These are phyloP conservation scores for Metschnikowia borealis DNA, from an alignment of 805 yeast species.

Conservation along the genomic window DNA sequence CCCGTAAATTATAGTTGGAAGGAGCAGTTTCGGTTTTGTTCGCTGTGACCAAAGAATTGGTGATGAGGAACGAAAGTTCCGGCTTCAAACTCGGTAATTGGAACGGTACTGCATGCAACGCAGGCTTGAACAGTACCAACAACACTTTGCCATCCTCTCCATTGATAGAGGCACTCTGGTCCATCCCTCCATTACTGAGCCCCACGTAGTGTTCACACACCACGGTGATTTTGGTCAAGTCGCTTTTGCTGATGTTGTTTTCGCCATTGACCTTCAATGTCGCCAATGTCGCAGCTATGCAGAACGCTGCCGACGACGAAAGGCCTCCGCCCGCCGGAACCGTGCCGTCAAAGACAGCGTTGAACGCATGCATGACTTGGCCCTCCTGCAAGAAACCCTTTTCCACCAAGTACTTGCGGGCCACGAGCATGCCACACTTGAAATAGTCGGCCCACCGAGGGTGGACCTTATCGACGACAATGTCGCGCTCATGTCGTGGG, in stretches of 20 bases:
- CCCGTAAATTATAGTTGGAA: conserved; percentile 62
- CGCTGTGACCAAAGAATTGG: conserved; percentile 59
- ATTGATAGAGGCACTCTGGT: conserved; percentile 67
- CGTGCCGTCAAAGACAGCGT: conserved; percentile 54
- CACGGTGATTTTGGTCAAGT: conserved; percentile 56
- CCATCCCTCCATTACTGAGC: conserved; percentile 78
- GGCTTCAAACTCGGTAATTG: conserved; percentile 47
- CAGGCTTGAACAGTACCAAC: conserved; percentile 58
- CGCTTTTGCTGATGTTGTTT: conserved; percentile 41
- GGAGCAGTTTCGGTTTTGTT: conserved; percentile 72
- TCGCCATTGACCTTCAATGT: conserved; percentile 52
- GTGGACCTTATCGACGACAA: conserved; percentile 45
- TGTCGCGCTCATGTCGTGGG: conserved; percentile 34
- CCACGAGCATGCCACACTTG: conserved; percentile 61
- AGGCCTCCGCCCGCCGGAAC: conserved; percentile 74
- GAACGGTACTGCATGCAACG: conserved; percentile 51
- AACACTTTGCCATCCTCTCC: conserved; percentile 58
- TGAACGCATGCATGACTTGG: conserved; percentile 42
- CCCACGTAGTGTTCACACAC: conserved; percentile 70
- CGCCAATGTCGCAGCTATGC: conserved; percentile 59
- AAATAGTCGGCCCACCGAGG: conserved; percentile 68
- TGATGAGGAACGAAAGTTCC: conserved; percentile 50
- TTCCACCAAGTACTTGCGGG: conserved; percentile 44
- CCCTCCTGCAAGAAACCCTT: conserved; percentile 21
- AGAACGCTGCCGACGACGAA: conserved; percentile 69